These are phyloP conservation scores for Hericium alpestre DNA, from an alignment of 768 basidiomycete genomes.

Conservation along the genomic window DNA sequence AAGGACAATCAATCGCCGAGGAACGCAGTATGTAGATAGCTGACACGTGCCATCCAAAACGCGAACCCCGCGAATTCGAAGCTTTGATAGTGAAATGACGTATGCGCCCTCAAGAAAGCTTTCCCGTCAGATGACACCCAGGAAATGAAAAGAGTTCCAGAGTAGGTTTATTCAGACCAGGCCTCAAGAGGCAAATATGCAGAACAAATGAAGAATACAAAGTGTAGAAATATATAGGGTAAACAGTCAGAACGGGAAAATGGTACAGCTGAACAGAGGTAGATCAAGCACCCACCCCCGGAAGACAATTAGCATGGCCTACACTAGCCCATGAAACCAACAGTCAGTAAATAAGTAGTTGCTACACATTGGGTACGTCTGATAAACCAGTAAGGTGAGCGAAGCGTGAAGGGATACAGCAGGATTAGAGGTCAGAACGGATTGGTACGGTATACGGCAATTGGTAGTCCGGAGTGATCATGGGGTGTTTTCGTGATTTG, in stretches of 20 bases:
- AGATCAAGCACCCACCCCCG: not conserved
- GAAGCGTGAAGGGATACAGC: slow-evolving; percentile 9
- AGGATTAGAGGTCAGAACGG: slow-evolving; percentile 14
- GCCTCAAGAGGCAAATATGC: slow-evolving; percentile 4
- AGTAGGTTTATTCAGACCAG: slow-evolving; percentile 17
- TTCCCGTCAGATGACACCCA: too few species aligned
- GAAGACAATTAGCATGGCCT: slow-evolving; percentile 7
- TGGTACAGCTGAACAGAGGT: not conserved
- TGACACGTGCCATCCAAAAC: too few species aligned
- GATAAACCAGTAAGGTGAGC: slow-evolving; percentile 2
- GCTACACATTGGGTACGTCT: slow-evolving; percentile 11
- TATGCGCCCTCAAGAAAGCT: too few species aligned
- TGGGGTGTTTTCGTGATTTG: slow-evolving; percentile 9
- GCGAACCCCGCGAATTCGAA: too few species aligned
- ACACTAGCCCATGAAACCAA: slow-evolving; percentile 1
- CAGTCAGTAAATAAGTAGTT: not conserved
- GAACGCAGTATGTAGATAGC: too few species aligned
- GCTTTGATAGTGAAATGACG: too few species aligned
- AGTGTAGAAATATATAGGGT: not conserved
- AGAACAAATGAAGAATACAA: not conserved
- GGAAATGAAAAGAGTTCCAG: slow-evolving; percentile 8
- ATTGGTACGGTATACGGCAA: slow-evolving; percentile 15
- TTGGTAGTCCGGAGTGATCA: slow-evolving; percentile 6
- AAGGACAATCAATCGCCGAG: too few species aligned
- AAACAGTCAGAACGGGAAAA: not conserved